A percentile compares a stretch with the other conserved stretches of the same genome.
Conservation (phyloP, 164 flowering plant species). For the Chimonanthus salicifolius region DNA sequence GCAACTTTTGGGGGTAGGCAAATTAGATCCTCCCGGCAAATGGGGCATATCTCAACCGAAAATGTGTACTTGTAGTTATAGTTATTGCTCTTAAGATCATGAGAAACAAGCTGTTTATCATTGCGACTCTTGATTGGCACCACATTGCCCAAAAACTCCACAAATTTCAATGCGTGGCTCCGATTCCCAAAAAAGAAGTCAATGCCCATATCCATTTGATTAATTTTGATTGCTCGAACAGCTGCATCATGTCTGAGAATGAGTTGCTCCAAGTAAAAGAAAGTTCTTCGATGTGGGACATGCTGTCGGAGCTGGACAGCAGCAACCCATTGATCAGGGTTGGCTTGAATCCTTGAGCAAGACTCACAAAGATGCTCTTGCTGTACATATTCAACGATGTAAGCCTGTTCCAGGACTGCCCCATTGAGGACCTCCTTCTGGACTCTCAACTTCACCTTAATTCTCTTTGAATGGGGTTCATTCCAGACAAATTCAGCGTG, state of each 20-base stretch:
- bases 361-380: conserved; percentile 59
- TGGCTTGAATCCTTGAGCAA: conserved; percentile 50
- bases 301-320: conserved; percentile 58
- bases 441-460: conserved; percentile 47
- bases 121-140: conserved; percentile 34
- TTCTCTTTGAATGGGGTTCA: conserved; percentile 65
- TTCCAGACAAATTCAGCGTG: conserved; percentile 63
- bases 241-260: conserved; percentile 66
- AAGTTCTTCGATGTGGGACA: conserved; percentile 57
- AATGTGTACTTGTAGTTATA: conserved; percentile 53
- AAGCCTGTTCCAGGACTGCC: conserved; percentile 50
- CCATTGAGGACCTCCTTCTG: conserved; percentile 58
- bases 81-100: conserved; percentile 49
- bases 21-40: conserved; percentile 62
- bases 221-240: conserved; percentile 41
- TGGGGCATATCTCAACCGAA: conserved; percentile 56
- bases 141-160: conserved; percentile 54
- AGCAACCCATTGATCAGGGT: conserved; percentile 76
- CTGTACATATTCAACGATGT: conserved; percentile 49
- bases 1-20: conserved; percentile 56
- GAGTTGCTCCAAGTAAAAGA: conserved; percentile 59
- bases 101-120: conserved; percentile 58
- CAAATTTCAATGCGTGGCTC: conserved; percentile 53
- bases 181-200: conserved; percentile 56
- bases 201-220: conserved; percentile 57